Evolutionary conservation across 805 yeast genomes (phyloP).

Genomic region (Nakazawaea molendinolei): DNA sequence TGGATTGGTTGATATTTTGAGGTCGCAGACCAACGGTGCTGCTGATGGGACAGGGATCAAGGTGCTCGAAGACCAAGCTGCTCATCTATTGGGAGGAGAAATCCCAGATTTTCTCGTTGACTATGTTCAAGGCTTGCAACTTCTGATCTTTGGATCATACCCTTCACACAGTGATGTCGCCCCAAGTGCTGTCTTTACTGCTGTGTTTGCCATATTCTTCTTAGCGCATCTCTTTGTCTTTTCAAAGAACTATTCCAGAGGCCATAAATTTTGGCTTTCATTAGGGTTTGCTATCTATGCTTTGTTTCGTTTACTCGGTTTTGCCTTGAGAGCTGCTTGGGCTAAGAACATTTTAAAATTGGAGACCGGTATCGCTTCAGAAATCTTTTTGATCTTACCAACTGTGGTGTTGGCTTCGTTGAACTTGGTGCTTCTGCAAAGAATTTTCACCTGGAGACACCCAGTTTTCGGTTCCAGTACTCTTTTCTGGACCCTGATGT

Average conservation of each 20-base stretch:
- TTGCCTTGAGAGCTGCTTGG: conserved; percentile 54
- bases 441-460: conserved; percentile 72
- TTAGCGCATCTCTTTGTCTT: conserved; percentile 44
- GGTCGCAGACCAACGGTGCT: conserved; percentile 30
- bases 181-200: conserved; percentile 54
- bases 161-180: conserved; percentile 48
- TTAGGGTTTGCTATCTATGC: conserved; percentile 50
- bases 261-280: conserved; percentile 54
- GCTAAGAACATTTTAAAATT: conserved; percentile 40
- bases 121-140: conserved; percentile 34
- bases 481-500: conserved; percentile 45
- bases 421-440: conserved; percentile 61
- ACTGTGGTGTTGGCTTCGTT: conserved; percentile 51
- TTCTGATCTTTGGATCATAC: conserved; percentile 57
- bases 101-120: conserved; percentile 35
- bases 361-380: conserved; percentile 47
- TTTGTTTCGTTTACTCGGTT: conserved; percentile 50
- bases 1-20: conserved; percentile 11
- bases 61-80: conserved; percentile 25
- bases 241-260: conserved; percentile 39
- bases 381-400: conserved; percentile 50
- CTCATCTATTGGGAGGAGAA: conserved; percentile 27
- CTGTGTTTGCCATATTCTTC: conserved; percentile 40
- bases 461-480: conserved; percentile 57
- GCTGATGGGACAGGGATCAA: conserved; percentile 45